Conservation (phyloP, 2,329 filamentous ascomycete species). For the Fusarium sacchari region DNA sequence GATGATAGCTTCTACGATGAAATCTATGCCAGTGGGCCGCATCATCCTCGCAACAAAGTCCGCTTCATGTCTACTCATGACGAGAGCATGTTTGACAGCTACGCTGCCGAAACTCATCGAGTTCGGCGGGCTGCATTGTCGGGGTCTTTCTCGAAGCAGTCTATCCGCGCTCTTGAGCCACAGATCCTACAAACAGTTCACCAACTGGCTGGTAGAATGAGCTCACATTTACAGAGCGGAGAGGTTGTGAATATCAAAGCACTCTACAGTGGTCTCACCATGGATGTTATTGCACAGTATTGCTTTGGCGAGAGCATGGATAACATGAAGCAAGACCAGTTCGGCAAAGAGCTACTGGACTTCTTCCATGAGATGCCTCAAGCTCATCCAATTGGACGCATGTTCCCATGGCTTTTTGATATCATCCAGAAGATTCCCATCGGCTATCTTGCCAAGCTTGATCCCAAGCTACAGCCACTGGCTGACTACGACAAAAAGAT, state of each 20-base stretch:
- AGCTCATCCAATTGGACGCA: background rate
- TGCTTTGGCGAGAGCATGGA: conserved; percentile 7
- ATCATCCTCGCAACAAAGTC: background rate
- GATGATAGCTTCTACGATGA: background rate
- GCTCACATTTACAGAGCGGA: background rate
- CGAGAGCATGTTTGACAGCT: conserved; percentile 6
- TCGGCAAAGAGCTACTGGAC: background rate
- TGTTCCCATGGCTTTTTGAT: conserved; percentile 1
- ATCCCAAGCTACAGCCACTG: background rate
- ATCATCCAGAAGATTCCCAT: background rate
- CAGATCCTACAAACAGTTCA: background rate
- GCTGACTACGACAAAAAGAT: background rate
- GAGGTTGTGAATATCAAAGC: background rate
- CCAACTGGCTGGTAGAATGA: background rate
- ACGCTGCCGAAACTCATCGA: background rate
- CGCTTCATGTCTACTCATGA: conserved; percentile 4
- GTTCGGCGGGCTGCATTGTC: background rate
- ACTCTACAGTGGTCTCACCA: background rate
- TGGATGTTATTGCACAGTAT: background rate
- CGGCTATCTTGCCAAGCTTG: background rate
- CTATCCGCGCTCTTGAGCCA: background rate
- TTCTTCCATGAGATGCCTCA: conserved; percentile 8
- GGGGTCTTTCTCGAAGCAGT: background rate
- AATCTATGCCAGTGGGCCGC: background rate
- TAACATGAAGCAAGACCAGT: background rate